Evolutionary conservation across 208 protist species (phyloP).

Genomic region (Strigomonas oncopelti): DNA sequence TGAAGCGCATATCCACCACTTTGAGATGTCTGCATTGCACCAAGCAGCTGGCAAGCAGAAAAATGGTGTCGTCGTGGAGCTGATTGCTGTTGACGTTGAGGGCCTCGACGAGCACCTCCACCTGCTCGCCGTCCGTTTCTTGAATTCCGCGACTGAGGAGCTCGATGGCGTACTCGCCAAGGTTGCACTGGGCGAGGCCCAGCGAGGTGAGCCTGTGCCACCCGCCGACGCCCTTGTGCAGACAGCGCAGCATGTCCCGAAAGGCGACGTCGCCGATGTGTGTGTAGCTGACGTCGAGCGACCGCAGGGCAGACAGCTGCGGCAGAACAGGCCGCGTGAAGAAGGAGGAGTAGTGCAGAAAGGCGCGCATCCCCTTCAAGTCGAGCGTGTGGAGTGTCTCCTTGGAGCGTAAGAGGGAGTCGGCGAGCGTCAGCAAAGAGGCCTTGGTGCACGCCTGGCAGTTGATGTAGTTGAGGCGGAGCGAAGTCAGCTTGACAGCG

Average conservation of each 20-base stretch:
- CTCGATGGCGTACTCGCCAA: constrained; percentile 34
- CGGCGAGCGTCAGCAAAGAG: constrained; percentile 22
- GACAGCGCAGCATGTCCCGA: constrained; percentile 23
- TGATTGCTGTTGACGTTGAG: constrained; percentile 50
- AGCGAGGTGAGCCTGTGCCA: constrained; percentile 54
- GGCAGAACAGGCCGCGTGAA: constrained; percentile 18
- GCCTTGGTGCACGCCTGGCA: constrained; percentile 20
- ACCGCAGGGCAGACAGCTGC: constrained; percentile 14
- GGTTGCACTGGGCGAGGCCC: constrained; percentile 45
- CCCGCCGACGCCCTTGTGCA: constrained; percentile 36
- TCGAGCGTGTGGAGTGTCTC: constrained; percentile 26
- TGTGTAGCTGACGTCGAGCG: constrained; percentile 47
- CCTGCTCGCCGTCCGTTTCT: constrained; percentile 8
- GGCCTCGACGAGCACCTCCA: constrained; percentile 20
- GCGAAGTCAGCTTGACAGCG: background rate
- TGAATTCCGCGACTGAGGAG: constrained; percentile 23
- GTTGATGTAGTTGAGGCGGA: constrained; percentile 22
- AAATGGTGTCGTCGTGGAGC: constrained; percentile 38
- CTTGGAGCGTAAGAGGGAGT: constrained; percentile 17
- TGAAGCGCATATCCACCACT: constrained; percentile 55
- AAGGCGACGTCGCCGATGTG: constrained; percentile 40
- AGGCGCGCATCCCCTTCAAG: constrained; percentile 30
- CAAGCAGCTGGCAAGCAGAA: constrained; percentile 43
- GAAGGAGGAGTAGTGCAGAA: constrained; percentile 21
- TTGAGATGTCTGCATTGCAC: constrained; percentile 36